A percentile compares a stretch with the other conserved stretches of the same genome.
Evolutionary conservation across 768 basidiomycete genomes (phyloP).

Genomic region (Boletus rubropictus): DNA sequence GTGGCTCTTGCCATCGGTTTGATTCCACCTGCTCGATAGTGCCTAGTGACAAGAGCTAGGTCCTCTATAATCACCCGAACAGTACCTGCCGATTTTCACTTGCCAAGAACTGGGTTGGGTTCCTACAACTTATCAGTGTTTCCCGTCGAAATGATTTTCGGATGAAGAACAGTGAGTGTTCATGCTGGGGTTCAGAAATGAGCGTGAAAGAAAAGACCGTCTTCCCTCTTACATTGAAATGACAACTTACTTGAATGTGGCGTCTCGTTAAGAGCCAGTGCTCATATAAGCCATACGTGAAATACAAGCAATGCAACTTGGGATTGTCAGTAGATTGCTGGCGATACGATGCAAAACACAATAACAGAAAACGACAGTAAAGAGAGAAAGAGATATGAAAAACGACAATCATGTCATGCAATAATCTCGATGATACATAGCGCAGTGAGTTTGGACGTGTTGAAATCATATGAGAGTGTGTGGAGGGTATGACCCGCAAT

Average conservation of each 20-base stretch:
- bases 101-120: no score
- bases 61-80: not conserved
- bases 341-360: slow-evolving; percentile 6
- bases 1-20: not conserved
- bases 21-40: no score
- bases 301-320: not conserved
- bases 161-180: not conserved
- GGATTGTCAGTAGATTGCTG: slow-evolving; percentile 17
- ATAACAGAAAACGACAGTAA: not conserved
- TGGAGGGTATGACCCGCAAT: slow-evolving; percentile 22
- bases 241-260: not conserved
- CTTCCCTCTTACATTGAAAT: not conserved
- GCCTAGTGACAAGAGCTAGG: not conserved
- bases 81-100: not conserved
- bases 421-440: slow-evolving; percentile 29
- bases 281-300: no score
- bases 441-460: slow-evolving; percentile 19
- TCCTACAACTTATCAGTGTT: not conserved
- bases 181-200: not conserved
- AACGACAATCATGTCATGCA: slow-evolving; percentile 17
- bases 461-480: slow-evolving; percentile 5
- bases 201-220: not conserved
- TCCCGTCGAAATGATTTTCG: not conserved
- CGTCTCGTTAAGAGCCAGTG: no score
- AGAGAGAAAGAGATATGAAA: not conserved